Base-by-base conservation (phyloP, 2,329 filamentous ascomycete genomes). In the Cadophora sp. region DNA sequence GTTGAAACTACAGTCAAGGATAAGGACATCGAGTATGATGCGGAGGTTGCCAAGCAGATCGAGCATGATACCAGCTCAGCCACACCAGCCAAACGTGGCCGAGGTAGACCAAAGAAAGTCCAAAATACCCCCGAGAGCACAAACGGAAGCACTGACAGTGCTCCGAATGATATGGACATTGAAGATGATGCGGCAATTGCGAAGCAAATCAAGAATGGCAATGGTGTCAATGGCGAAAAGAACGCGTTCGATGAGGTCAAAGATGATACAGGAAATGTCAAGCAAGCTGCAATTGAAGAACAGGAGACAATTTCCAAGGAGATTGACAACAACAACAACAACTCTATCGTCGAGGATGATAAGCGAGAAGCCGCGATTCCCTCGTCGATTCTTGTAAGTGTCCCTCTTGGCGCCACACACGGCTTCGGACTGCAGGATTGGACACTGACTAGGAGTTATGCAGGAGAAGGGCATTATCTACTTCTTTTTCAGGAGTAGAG, bases 401-500 rank as follows among this genome's bases (percentile, higher is more conserved):
- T 16, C 33, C 2, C 18, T 14, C 24, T n/a, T 16, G 4, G 3
- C 5, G 20, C 3, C 24, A 13, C 24, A 8, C 43, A 45, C 5
- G 6, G 1, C 8, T 45, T 45, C 16, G 13, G 2, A 8, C 8
- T 45, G 5, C 3, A n/a, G 1, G 2, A 45, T 18, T 13, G n/a
- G 51, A 36, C 16, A 39, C 33, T 56, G 7, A 56, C 30, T 13
- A 14, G 11, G 33, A 43, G 20, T 0, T 3, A 14, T 4, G 1
- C 22, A 58, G 55, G 94, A 97, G 76, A 97, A 96, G 75, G 94
- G 94, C 3, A 86, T 96, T 73, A 89, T 97, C 72, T 97, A 97
- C 82, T 97, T 97, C 84, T 96, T 97, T 82, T 90, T 91, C 74
- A 89, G 94, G 20, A 88, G 89, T 8, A 89, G 93, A 14, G 92